Conservation (phyloP, 2,329 filamentous ascomycete genomes). For the Neofusicoccum kwambonambiense region DNA sequence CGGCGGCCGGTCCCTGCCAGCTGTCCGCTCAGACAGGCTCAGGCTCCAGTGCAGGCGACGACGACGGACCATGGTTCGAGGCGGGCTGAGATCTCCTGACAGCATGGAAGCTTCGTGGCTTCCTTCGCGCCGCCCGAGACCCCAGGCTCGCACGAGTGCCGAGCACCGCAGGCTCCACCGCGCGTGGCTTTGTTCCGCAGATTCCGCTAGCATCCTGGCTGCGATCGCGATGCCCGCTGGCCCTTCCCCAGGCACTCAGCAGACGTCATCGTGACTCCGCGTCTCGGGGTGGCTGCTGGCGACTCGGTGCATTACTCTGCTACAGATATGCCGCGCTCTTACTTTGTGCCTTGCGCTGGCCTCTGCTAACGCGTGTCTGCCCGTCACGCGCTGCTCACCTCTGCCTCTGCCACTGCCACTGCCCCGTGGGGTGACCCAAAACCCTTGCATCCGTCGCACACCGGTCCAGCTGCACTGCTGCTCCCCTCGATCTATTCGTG, state of each 20-base stretch:
- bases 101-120: not conserved
- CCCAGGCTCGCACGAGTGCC: not conserved
- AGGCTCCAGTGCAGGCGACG: not conserved
- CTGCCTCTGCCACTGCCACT: not conserved
- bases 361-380: not conserved
- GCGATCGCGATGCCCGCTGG: slow-evolving; percentile 1
- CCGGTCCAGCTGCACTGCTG: not conserved
- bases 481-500: too few relatives aligned
- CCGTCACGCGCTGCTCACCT: slow-evolving; percentile 10
- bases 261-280: slow-evolving; percentile 6
- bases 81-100: slow-evolving; percentile 7
- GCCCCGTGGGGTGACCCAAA: slow-evolving; percentile 1
- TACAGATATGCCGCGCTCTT: not conserved
- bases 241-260: slow-evolving; percentile 3
- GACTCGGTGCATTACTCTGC: not conserved
- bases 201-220: slow-evolving; percentile 10
- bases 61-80: not conserved
- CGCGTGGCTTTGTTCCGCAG: not conserved
- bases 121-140: not conserved
- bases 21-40: not conserved
- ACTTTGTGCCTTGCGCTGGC: not conserved
- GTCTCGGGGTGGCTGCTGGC: not conserved
- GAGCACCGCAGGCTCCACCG: not conserved
- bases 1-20: not conserved
- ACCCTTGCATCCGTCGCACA: slow-evolving; percentile 2